These are phyloP conservation scores for Rickenella mellea DNA, from an alignment of 768 basidiomycete genomes.

Conservation along the genomic window DNA sequence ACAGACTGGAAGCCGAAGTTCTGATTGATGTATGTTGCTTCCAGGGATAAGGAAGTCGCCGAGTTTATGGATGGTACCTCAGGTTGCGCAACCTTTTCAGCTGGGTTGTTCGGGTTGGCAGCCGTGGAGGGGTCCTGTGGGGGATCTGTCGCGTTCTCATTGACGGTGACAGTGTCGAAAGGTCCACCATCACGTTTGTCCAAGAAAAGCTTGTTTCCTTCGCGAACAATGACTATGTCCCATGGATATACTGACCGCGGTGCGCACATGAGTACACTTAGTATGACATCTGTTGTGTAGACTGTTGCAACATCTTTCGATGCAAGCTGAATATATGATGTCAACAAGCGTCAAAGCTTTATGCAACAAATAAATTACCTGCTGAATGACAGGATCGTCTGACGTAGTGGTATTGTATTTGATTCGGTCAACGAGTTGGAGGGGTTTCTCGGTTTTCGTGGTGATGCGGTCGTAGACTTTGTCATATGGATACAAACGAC, in stretches of 20 bases:
- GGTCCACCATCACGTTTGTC: conserved; percentile 98
- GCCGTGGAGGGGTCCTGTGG: conserved; percentile 68
- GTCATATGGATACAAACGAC: conserved; percentile 87
- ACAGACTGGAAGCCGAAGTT: conserved; percentile 98
- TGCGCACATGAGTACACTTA: conserved; percentile 93
- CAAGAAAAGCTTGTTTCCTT: conserved; percentile 88
- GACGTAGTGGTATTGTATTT: conserved; percentile 97
- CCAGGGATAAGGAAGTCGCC: conserved; percentile 86
- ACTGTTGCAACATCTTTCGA: conserved; percentile 74
- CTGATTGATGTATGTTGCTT: conserved; percentile 98
- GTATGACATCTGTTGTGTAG: conserved; percentile 92
- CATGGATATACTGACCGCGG: conserved; percentile 94
- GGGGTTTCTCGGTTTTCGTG: conserved; percentile 83
- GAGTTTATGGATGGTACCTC: conserved; percentile 86
- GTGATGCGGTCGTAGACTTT: conserved; percentile 93
- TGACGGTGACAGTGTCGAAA: conserved; percentile 95
- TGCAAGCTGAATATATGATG: conserved; percentile 46
- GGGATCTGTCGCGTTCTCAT: conserved; percentile 96
- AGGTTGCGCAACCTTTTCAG: conserved; percentile 49
- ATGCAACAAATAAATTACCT: conserved; percentile 35
- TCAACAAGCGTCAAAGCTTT: conserved; percentile 5
- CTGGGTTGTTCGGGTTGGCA: conserved; percentile 67
- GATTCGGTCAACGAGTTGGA: conserved; percentile 89
- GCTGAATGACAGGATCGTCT: conserved; percentile 94
- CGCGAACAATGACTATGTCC: conserved; percentile 94